phyloP scores from a whole-genome alignment of 2,329 filamentous ascomycete species.

The Xylariaceae sp. region DNA sequence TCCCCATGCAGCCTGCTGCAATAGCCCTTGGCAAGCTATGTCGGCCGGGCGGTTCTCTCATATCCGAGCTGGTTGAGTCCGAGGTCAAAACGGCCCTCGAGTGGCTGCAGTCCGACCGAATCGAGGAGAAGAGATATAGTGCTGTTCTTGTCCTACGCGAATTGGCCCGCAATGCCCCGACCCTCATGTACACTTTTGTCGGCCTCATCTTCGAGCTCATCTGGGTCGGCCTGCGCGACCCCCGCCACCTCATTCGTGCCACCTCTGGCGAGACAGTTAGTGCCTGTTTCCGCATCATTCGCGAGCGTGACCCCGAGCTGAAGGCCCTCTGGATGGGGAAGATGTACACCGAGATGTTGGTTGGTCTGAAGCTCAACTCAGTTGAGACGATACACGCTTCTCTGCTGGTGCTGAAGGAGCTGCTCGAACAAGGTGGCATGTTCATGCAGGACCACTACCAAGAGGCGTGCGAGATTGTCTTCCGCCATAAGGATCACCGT shows the following conservation, averaged over 20 bases:
- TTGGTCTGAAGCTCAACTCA: slow-evolving; percentile 75
- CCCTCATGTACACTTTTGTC: slow-evolving; percentile 92
- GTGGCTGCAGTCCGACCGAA: slow-evolving; percentile 92
- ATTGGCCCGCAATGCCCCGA: slow-evolving; percentile 87
- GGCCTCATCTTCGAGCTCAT: slow-evolving; percentile 94
- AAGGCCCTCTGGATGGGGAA: slow-evolving; percentile 85
- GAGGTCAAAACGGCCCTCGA: slow-evolving; percentile 96
- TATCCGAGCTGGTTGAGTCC: slow-evolving; percentile 92
- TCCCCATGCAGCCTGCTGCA: slow-evolving; percentile 86
- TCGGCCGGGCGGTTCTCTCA: slow-evolving; percentile 86
- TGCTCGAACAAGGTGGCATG: slow-evolving; percentile 94
- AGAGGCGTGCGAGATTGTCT: slow-evolving; percentile 88
- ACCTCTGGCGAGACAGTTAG: slow-evolving; percentile 91
- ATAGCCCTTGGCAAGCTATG: slow-evolving; percentile 87
- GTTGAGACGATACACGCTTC: slow-evolving; percentile 93
- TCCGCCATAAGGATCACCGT: slow-evolving; percentile 88
- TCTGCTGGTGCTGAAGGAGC: slow-evolving; percentile 84
- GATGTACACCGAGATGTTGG: slow-evolving; percentile 82
- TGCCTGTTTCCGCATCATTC: slow-evolving; percentile 93
- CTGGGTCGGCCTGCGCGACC: slow-evolving; percentile 89
- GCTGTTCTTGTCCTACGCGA: slow-evolving; percentile 89
- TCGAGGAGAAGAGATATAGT: slow-evolving; percentile 90
- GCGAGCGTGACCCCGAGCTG: slow-evolving; percentile 84
- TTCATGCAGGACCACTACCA: slow-evolving; percentile 97
- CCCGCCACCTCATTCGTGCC: slow-evolving; percentile 85